These are phyloP conservation scores for Xanthoconium stramineum DNA, from an alignment of 768 basidiomycete species.

Conservation along the genomic window DNA sequence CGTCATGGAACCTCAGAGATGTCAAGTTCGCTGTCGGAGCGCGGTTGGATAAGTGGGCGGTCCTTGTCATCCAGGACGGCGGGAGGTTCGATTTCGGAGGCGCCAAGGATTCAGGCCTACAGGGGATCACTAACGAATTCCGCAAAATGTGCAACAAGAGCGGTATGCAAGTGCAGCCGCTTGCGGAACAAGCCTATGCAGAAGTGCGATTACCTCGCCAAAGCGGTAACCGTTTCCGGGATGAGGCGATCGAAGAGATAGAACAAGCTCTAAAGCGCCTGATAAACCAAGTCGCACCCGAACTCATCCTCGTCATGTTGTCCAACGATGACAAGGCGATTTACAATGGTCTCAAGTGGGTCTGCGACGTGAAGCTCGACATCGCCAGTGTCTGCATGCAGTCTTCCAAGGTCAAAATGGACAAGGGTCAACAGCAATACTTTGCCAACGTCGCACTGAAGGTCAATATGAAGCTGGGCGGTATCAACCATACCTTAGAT, in stretches of 20 bases:
- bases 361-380: slow-evolving; percentile 48
- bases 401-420: slow-evolving; percentile 50
- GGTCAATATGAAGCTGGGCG: slow-evolving; percentile 55
- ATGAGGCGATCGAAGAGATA: slow-evolving; percentile 39
- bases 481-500: slow-evolving; percentile 48
- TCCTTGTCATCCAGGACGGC: slow-evolving; percentile 63
- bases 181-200: slow-evolving; percentile 27
- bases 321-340: slow-evolving; percentile 45
- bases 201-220: slow-evolving; percentile 46
- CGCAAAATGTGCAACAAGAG: slow-evolving; percentile 56
- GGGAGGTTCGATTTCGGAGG: slow-evolving; percentile 51
- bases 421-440: slow-evolving; percentile 51
- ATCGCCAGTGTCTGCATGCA: slow-evolving; percentile 71
- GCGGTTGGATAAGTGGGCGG: slow-evolving; percentile 58
- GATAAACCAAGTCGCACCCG: neutral
- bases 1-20: slow-evolving; percentile 51
- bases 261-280: neutral
- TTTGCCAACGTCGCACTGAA: slow-evolving; percentile 55
- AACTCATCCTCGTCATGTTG: slow-evolving; percentile 43
- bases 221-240: slow-evolving; percentile 49
- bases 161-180: slow-evolving; percentile 51
- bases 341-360: slow-evolving; percentile 49
- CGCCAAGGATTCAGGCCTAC: slow-evolving; percentile 47
- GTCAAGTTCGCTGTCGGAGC: slow-evolving; percentile 60
- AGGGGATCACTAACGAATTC: slow-evolving; percentile 46